Conservation (phyloP, 805 yeast species). For the Spencermartinsiella europaea region DNA sequence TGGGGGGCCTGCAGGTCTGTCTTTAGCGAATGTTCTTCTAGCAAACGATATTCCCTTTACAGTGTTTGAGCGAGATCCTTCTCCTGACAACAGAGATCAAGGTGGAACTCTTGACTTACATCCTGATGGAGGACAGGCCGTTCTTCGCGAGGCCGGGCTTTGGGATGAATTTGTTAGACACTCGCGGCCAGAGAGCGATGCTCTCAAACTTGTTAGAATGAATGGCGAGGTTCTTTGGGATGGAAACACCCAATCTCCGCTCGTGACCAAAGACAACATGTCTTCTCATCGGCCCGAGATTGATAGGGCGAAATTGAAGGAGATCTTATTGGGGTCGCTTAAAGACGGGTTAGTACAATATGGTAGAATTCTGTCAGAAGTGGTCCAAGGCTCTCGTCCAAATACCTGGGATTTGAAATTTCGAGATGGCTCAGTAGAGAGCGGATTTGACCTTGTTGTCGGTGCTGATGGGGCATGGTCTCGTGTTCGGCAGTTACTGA, state of each 20-base stretch:
- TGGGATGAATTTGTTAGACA: neutral
- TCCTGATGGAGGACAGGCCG: slow-evolving; percentile 1
- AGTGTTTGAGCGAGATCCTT: slow-evolving; percentile 1
- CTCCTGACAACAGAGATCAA: neutral
- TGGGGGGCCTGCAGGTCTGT: neutral
- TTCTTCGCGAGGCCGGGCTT: neutral
- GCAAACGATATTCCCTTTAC: neutral
- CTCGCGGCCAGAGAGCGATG: neutral
- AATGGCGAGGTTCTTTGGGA: neutral
- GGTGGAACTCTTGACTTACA: neutral
- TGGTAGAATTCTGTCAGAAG: neutral
- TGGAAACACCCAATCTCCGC: neutral
- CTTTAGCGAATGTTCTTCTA: neutral
- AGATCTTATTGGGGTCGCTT: neutral
- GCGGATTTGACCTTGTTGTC: neutral
- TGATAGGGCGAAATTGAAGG: neutral
- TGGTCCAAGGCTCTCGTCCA: neutral
- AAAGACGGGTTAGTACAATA: neutral
- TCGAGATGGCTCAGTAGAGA: neutral
- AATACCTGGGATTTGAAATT: neutral
- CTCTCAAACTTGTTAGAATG: neutral
- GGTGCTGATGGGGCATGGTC: neutral
- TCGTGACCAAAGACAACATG: neutral
- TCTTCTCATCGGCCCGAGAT: neutral
- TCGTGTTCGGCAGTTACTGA: neutral